Evolutionary conservation across 2,329 filamentous ascomycete genomes (phyloP).

Genomic region (Laburnicola sp.): DNA sequence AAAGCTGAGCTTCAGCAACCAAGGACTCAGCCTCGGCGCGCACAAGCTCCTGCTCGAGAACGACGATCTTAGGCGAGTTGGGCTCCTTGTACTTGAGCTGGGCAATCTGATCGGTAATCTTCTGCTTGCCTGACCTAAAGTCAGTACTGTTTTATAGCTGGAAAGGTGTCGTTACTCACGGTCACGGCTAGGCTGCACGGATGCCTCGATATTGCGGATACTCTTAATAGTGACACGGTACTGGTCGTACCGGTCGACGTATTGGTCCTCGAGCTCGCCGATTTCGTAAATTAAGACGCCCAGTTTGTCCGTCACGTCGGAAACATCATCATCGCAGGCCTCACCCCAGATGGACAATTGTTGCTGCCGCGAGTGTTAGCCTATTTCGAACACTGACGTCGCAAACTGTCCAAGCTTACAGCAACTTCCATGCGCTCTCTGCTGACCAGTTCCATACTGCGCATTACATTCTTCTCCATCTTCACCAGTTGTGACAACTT

Average conservation of each 20-base stretch:
- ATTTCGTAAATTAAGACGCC: slow-evolving; percentile 98
- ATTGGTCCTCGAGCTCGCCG: slow-evolving; percentile 96
- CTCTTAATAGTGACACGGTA: slow-evolving; percentile 99
- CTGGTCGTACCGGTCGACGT: slow-evolving; percentile 98
- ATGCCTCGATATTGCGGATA: slow-evolving; percentile 98
- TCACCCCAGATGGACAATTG: slow-evolving; percentile 99
- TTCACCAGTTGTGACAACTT: slow-evolving; percentile 98
- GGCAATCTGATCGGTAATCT: slow-evolving; percentile 98
- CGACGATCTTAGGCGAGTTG: slow-evolving; percentile 95
- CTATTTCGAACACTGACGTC: slow-evolving; percentile 6
- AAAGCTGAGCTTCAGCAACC: slow-evolving; percentile 95
- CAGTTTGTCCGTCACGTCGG: slow-evolving; percentile 97
- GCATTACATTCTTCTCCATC: slow-evolving; percentile 99
- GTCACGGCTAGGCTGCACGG: slow-evolving; percentile 95
- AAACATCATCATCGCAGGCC: slow-evolving; percentile 93
- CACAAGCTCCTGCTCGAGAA: slow-evolving; percentile 97
- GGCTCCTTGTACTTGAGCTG: slow-evolving; percentile 99
- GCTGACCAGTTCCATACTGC: slow-evolving; percentile 91
- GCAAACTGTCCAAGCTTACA: slow-evolving; percentile 61
- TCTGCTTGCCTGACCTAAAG: slow-evolving; percentile 77
- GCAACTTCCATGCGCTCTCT: slow-evolving; percentile 98
- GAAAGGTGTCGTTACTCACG: slow-evolving; percentile 61
- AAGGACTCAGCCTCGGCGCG: slow-evolving; percentile 98
- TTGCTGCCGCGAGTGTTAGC: slow-evolving; percentile 64
- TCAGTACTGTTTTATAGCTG: background rate